These are phyloP conservation scores for Henckelia pumila DNA, from an alignment of 257 asterid species.

Conservation along the genomic window DNA sequence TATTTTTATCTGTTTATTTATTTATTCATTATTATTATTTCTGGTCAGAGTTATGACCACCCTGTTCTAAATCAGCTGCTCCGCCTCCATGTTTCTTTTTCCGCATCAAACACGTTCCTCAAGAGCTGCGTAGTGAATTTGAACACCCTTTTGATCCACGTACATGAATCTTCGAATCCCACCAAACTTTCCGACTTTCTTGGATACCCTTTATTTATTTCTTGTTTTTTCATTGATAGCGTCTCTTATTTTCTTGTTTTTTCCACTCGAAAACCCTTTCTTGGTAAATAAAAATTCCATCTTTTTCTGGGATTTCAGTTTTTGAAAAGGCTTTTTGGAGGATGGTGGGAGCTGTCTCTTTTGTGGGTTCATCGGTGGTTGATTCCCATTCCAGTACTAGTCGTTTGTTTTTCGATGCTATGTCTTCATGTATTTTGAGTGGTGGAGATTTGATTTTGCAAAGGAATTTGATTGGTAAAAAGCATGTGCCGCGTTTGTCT, in stretches of 20 bases:
- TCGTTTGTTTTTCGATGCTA: slow-evolving; percentile 49
- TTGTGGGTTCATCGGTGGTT: slow-evolving; percentile 51
- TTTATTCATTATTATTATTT: neutral
- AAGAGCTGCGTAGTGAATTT: slow-evolving; percentile 28
- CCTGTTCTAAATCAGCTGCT: slow-evolving; percentile 1
- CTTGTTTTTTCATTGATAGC: slow-evolving; percentile 23
- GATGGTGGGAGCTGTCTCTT: slow-evolving; percentile 57
- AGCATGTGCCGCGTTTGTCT: slow-evolving; percentile 35
- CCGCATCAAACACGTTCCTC: slow-evolving; percentile 10
- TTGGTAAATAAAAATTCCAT: neutral
- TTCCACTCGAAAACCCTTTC: neutral
- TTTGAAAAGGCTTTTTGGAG: slow-evolving; percentile 4
- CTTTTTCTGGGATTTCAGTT: slow-evolving; percentile 4
- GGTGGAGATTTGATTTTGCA: slow-evolving; percentile 38
- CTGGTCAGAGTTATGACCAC: slow-evolving; percentile 38
- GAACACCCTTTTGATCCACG: slow-evolving; percentile 34
- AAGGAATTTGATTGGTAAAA: slow-evolving; percentile 32
- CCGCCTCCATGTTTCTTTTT: neutral
- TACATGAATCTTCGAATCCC: slow-evolving; percentile 17
- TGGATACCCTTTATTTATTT: slow-evolving; percentile 28
- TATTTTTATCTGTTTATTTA: slow-evolving; percentile 12
- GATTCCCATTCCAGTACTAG: slow-evolving; percentile 47
- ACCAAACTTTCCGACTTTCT: slow-evolving; percentile 33
- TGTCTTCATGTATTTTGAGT: slow-evolving; percentile 38
- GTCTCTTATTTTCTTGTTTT: slow-evolving; percentile 20